Evolutionary conservation across 192 early-diverging fungal species (phyloP).

Genomic region (Pilobolus umbonatus): DNA sequence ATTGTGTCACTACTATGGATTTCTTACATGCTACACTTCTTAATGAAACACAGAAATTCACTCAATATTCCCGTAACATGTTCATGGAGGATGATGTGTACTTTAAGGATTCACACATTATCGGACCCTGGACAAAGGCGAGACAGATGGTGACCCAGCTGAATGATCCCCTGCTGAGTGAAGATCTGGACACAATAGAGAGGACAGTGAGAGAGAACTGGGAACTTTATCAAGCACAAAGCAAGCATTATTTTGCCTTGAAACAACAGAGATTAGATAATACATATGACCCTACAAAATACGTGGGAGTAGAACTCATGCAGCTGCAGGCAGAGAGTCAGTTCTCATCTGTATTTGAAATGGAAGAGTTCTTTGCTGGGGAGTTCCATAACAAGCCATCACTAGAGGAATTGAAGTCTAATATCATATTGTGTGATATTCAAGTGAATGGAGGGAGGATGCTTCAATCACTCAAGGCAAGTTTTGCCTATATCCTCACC

Average conservation of each 20-base stretch:
- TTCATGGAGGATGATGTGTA: slow-evolving; percentile 9
- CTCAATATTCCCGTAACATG: slow-evolving; percentile 1
- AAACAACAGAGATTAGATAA: neutral
- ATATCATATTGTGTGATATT: slow-evolving; percentile 5
- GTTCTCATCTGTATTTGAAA: slow-evolving; percentile 1
- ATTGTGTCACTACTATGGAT: slow-evolving; percentile 21
- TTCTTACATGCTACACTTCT: slow-evolving; percentile 4
- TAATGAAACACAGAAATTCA: slow-evolving; percentile 5
- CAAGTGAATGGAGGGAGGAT: neutral
- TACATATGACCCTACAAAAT: neutral
- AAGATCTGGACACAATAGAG: slow-evolving; percentile 4
- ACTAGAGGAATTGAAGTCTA: neutral
- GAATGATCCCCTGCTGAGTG: neutral
- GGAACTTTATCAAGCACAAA: neutral
- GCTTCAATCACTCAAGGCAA: slow-evolving; percentile 13
- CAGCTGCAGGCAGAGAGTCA: too few species aligned
- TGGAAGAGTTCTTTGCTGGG: slow-evolving; percentile 13
- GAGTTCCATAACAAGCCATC: neutral
- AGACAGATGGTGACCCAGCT: neutral
- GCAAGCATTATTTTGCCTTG: neutral
- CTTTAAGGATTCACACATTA: neutral
- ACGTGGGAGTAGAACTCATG: neutral
- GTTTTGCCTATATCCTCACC: slow-evolving; percentile 15
- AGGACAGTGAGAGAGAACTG: neutral
- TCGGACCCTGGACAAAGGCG: neutral